Evolutionary conservation across 192 early-diverging fungal genomes (phyloP).

Genomic region (Funneliformis geosporum): DNA sequence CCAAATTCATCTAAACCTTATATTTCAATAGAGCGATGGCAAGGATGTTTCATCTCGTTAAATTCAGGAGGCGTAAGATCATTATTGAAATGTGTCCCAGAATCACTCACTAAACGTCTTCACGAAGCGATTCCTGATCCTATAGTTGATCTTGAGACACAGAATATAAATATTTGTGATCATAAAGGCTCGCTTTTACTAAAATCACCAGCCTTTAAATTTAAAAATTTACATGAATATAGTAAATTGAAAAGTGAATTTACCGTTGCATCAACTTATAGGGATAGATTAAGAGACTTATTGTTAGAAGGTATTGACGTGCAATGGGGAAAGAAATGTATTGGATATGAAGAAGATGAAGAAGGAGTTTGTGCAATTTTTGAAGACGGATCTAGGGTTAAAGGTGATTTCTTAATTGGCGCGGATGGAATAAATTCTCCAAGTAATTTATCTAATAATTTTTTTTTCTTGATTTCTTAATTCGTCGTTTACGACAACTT

Average conservation of each 20-base stretch:
- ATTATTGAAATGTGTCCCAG: background rate
- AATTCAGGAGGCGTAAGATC: background rate
- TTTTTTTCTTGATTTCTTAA: background rate
- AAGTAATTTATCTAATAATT: background rate
- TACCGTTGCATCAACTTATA: background rate
- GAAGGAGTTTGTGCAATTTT: conserved; percentile 6
- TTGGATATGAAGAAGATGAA: conserved; percentile 18
- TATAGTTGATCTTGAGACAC: background rate
- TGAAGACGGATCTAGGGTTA: conserved; percentile 14
- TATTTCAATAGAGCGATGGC: background rate
- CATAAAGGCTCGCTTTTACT: background rate
- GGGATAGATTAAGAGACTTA: conserved; percentile 11
- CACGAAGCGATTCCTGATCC: background rate
- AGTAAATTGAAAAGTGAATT: background rate
- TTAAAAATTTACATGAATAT: conserved; percentile 5
- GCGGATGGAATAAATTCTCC: conserved; percentile 21
- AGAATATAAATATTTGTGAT: background rate
- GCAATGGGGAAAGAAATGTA: conserved; percentile 4
- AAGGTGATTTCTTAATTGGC: conserved; percentile 12
- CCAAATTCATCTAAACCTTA: background rate
- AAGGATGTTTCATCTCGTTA: background rate
- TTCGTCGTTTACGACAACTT: background rate
- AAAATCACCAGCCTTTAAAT: background rate
- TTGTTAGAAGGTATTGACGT: conserved; percentile 19
- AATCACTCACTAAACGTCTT: background rate